phyloP scores from a whole-genome alignment of 495 filamentous ascomycete species.

The Talaromyces proteolyticus region DNA sequence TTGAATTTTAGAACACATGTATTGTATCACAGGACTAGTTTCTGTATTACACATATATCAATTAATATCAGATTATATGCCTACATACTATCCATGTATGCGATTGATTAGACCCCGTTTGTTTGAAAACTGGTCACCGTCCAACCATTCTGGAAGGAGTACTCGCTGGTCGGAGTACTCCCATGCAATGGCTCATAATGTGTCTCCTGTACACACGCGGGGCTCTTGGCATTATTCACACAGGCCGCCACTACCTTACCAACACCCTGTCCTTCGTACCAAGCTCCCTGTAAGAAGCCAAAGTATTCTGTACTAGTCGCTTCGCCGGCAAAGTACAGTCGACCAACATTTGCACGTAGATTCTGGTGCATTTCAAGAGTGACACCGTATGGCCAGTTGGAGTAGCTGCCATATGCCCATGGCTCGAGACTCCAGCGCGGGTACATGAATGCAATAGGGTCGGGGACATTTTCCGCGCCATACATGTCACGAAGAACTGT shows the following conservation, averaged over 20 bases:
- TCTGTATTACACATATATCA: too few relatives aligned
- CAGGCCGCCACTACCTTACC: constrained; percentile 45
- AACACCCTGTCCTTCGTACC: constrained; percentile 53
- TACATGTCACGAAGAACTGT: constrained; percentile 62
- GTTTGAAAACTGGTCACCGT: constrained; percentile 15
- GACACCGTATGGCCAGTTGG: constrained; percentile 65
- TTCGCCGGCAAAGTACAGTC: constrained; percentile 69
- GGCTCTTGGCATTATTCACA: not conserved
- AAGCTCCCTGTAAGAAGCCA: constrained; percentile 67
- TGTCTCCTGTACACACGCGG: constrained; percentile 12
- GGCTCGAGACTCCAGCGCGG: constrained; percentile 62
- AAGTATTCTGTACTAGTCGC: constrained; percentile 64
- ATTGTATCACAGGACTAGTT: too few relatives aligned
- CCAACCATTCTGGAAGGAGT: constrained; percentile 26
- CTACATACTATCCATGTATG: too few relatives aligned
- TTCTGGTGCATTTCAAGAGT: constrained; percentile 68
- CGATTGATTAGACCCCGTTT: not conserved
- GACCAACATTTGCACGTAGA: constrained; percentile 58
- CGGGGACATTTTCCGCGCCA: constrained; percentile 51
- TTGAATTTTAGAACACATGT: too few relatives aligned
- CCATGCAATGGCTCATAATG: constrained; percentile 28
- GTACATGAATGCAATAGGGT: constrained; percentile 64
- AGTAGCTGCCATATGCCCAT: constrained; percentile 67
- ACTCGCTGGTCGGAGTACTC: constrained; percentile 18
- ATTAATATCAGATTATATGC: not conserved